Base-by-base conservation (phyloP, 1,284 basidiomycete species). In the Boletus albobrunnescens region DNA sequence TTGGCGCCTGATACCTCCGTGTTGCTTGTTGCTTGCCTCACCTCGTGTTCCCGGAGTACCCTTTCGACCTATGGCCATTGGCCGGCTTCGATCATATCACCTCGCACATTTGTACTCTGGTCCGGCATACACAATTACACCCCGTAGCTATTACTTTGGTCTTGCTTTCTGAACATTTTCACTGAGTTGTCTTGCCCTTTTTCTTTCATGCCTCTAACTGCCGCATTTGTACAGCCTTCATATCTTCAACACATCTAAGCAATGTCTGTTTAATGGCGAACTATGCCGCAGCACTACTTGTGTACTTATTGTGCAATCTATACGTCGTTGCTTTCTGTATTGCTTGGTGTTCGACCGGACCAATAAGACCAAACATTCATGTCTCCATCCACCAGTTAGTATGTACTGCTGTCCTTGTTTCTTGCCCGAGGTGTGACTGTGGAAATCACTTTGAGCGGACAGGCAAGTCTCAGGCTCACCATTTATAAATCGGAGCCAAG, bases 31-130 rank as follows among this genome's bases (percentile, higher is more conserved):
- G 64, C 64, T 66, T 60, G 58, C 53, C 50, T 53, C 57, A 50
- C 45, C 66, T 60, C 57, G 52, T 54, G 45, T 53, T 50, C 39
- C 52, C 42, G 65, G 63, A 68, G 63, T 60, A 68, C 60, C 54
- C 59, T 53, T 60, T 60, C 56, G 56, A 64, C 49, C 56, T 56
- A 59, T 59, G 60, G 61, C 65, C 54, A 63, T 64, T 57, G 55
- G 61, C 62, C 57, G 57, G 57, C 52, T 54, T 63, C 54, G 71
- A 69, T 67, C 71, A 73, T 70, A 69, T 72, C 72, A 74, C 64
- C 64, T 67, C 72, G 73, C 72, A 72, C 79, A 81, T 61, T 77
- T 84, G 82, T 83, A 84, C 80, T 81, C 75, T 78, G 78, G 75
- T 73, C 71, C 61, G 73, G 76, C 79, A 82, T 73, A 71, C 63